These are phyloP conservation scores for Micractinium sp. DNA, from an alignment of 139 green algal species.

Conservation along the genomic window DNA sequence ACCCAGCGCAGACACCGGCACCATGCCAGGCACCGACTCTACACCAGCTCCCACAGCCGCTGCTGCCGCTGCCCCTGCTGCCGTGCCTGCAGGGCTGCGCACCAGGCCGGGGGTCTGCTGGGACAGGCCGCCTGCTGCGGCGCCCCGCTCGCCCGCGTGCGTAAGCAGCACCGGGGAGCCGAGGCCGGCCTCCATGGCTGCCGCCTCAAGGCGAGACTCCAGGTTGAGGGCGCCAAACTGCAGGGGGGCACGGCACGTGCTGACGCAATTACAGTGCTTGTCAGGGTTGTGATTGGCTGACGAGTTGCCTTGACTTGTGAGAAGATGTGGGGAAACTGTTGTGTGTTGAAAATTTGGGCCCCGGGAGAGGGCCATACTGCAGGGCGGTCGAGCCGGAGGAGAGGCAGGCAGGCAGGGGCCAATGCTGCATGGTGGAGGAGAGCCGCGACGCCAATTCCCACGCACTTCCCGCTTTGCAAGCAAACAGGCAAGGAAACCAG, in stretches of 20 bases:
- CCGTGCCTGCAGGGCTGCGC: not conserved
- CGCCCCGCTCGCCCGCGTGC: not conserved
- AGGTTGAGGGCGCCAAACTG: constrained; percentile 38
- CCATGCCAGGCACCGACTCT: not conserved
- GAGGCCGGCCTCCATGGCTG: constrained; percentile 17
- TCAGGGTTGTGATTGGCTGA: too few species aligned
- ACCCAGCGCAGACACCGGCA: constrained; percentile 12
- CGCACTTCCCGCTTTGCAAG: not conserved
- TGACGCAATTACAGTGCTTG: too few species aligned
- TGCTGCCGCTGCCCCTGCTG: not conserved
- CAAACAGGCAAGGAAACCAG: not conserved
- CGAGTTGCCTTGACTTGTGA: too few species aligned
- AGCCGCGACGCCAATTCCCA: too few species aligned
- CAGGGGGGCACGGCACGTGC: not conserved
- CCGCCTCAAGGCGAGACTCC: constrained; percentile 18
- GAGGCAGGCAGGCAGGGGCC: not conserved
- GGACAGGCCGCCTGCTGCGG: not conserved
- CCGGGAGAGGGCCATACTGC: too few species aligned
- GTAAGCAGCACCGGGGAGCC: not conserved
- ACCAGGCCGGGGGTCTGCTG: constrained; percentile 23
- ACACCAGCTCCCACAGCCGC: not conserved
- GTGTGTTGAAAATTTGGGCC: too few species aligned
- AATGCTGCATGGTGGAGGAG: not conserved
- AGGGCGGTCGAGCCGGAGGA: not conserved
- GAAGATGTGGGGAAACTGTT: not conserved